phyloP scores from a whole-genome alignment of 2,329 filamentous ascomycete genomes.

The Alternaria angustiovoidea region DNA sequence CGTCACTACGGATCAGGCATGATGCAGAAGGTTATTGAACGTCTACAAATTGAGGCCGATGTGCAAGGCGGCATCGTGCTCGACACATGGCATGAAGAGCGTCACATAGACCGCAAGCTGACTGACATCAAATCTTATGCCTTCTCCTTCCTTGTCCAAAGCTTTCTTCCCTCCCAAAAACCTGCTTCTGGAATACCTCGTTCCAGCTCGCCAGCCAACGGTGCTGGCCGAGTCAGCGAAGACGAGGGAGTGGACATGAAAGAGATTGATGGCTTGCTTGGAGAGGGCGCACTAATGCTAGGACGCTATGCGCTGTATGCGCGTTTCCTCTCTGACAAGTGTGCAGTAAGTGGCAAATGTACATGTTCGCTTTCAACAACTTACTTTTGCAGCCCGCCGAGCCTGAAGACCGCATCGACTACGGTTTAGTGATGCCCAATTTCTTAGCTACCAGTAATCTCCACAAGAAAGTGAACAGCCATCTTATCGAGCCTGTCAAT shows the following conservation, averaged over 20 bases:
- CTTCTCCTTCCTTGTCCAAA: constrained; percentile 95
- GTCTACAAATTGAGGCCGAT: constrained; percentile 92
- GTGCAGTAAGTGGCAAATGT: constrained; percentile 66
- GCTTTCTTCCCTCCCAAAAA: constrained; percentile 79
- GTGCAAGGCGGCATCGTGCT: constrained; percentile 95
- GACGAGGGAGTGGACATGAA: constrained; percentile 97
- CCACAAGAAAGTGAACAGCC: constrained; percentile 76
- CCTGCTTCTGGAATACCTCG: constrained; percentile 69
- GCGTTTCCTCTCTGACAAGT: constrained; percentile 87
- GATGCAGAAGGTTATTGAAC: constrained; percentile 94
- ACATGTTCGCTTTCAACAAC: not conserved
- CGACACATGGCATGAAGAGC: constrained; percentile 94
- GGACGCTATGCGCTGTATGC: constrained; percentile 92
- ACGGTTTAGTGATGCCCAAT: constrained; percentile 70
- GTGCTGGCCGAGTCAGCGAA: constrained; percentile 70
- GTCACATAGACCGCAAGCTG: constrained; percentile 81
- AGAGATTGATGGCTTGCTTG: constrained; percentile 86
- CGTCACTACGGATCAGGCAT: constrained; percentile 90
- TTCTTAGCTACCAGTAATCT: constrained; percentile 83
- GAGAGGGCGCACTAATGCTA: constrained; percentile 90
- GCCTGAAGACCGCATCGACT: constrained; percentile 63
- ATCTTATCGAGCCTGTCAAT: constrained; percentile 83
- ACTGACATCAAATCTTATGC: constrained; percentile 98
- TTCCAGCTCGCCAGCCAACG: constrained; percentile 75
- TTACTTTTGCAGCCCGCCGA: constrained; percentile 38